phyloP scores from a whole-genome alignment of 129 eudicot species.

The Flaveria ramosissima region DNA sequence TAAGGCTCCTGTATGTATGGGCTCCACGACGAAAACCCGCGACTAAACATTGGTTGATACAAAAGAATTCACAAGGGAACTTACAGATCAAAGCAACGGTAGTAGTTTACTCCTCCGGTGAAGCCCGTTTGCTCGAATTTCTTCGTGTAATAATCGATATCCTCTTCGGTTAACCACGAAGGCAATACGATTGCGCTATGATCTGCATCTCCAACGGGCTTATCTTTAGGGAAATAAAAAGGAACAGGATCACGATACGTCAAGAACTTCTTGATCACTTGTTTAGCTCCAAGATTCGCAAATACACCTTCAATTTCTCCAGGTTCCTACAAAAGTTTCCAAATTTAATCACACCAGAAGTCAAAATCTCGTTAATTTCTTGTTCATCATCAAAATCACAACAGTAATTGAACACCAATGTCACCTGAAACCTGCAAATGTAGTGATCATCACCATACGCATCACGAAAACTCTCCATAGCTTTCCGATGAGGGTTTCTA shows the following conservation, averaged over 20 bases:
- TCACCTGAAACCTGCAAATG: constrained; percentile 64
- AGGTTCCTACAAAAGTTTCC: constrained; percentile 43
- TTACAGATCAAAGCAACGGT: constrained; percentile 66
- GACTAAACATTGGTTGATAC: no score
- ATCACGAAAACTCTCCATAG: constrained; percentile 20
- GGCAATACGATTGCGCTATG: constrained; percentile 41
- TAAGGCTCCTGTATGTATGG: no score
- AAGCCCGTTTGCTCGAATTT: constrained; percentile 66
- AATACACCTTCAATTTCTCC: constrained; percentile 75
- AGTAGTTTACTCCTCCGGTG: constrained; percentile 74
- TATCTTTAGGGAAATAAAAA: constrained; percentile 56
- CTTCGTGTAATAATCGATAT: constrained; percentile 52
- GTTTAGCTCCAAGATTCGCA: constrained; percentile 44
- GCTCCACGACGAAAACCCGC: no score
- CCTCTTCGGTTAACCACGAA: constrained; percentile 66
- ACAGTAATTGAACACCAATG: not conserved
- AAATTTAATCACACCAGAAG: not conserved
- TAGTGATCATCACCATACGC: constrained; percentile 63
- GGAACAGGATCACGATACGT: constrained; percentile 49
- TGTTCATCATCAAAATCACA: not conserved
- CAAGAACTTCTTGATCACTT: constrained; percentile 46
- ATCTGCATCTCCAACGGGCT: constrained; percentile 39
- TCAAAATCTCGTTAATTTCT: not conserved
- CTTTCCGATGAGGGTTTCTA: constrained; percentile 32
- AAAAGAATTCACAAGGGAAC: constrained; percentile 14